phyloP scores from a whole-genome alignment of 306 rosid genomes.

The Vicia faba region DNA sequence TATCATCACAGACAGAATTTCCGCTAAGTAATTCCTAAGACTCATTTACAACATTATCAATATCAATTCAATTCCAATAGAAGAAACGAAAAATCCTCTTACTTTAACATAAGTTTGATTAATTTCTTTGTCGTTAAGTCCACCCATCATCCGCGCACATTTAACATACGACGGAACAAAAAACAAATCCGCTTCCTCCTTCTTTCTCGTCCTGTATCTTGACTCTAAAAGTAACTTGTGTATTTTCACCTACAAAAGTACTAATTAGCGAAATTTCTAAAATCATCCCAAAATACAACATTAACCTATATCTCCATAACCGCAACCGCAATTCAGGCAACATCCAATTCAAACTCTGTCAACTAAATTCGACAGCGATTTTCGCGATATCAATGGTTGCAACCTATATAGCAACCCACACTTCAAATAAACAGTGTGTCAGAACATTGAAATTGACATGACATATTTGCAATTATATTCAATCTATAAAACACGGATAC shows the following conservation, averaged over 20 bases:
- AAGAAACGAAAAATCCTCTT: slow-evolving; percentile 13
- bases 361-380: not conserved
- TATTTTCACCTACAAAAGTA: slow-evolving; percentile 73
- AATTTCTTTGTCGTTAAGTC: slow-evolving; percentile 88
- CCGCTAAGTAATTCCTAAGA: slow-evolving; percentile 21
- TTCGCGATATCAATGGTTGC: not conserved
- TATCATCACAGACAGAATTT: slow-evolving; percentile 9
- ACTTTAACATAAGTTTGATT: slow-evolving; percentile 70
- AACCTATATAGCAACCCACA: not conserved
- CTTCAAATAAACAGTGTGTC: not conserved
- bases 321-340: not conserved
- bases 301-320: not conserved
- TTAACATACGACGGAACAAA: slow-evolving; percentile 87
- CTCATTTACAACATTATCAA: slow-evolving; percentile 3
- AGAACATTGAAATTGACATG: too few species aligned
- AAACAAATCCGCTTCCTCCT: slow-evolving; percentile 90
- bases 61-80: slow-evolving; percentile 2
- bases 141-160: slow-evolving; percentile 91
- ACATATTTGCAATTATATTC: too few species aligned
- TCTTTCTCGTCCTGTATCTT: slow-evolving; percentile 63
- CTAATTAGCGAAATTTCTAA: not conserved
- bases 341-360: not conserved
- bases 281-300: not conserved
- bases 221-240: slow-evolving; percentile 77
- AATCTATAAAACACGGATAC: too few species aligned